A percentile compares a stretch with the other conserved stretches of the same genome.
phyloP scores from a whole-genome alignment of 768 basidiomycete genomes.

The Crucibulum laeve region DNA sequence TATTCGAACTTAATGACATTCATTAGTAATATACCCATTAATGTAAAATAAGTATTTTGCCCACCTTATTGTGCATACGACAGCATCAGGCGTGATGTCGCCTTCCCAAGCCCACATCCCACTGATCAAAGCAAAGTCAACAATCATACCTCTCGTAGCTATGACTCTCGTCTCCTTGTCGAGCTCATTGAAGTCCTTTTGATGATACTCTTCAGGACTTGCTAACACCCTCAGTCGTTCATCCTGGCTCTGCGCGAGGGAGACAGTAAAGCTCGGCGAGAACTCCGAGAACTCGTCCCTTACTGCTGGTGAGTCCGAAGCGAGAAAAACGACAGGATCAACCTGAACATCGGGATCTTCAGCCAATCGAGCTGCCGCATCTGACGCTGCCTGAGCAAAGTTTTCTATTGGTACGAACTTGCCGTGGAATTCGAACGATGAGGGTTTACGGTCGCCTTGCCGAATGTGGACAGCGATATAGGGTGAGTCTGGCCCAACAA shows the following conservation, averaged over 20 bases:
- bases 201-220: conserved; percentile 50
- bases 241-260: conserved; percentile 37
- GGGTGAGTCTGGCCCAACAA: conserved; percentile 10
- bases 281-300: conserved; percentile 35
- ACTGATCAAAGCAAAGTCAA: conserved; percentile 63
- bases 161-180: conserved; percentile 33
- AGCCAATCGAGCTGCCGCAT: conserved; percentile 35
- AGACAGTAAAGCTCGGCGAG: conserved; percentile 37
- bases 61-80: conserved; percentile 57
- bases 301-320: conserved; percentile 53
- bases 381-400: conserved; percentile 38
- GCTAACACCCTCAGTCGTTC: conserved; percentile 41
- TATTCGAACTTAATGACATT: conserved; percentile 42
- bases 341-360: conserved; percentile 12
- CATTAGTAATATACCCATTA: conserved; percentile 1
- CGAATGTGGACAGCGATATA: conserved; percentile 64
- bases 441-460: conserved; percentile 50
- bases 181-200: conserved; percentile 42
- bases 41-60: conserved; percentile 9
- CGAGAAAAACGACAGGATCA: conserved; percentile 49
- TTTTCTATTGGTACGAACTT: conserved; percentile 45
- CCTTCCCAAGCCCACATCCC: conserved; percentile 52
- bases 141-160: conserved; percentile 61
- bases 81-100: conserved; percentile 44
- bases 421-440: conserved; percentile 37